Evolutionary conservation across 2,329 filamentous ascomycete species (phyloP).

Genomic region (Camillea tinctor): DNA sequence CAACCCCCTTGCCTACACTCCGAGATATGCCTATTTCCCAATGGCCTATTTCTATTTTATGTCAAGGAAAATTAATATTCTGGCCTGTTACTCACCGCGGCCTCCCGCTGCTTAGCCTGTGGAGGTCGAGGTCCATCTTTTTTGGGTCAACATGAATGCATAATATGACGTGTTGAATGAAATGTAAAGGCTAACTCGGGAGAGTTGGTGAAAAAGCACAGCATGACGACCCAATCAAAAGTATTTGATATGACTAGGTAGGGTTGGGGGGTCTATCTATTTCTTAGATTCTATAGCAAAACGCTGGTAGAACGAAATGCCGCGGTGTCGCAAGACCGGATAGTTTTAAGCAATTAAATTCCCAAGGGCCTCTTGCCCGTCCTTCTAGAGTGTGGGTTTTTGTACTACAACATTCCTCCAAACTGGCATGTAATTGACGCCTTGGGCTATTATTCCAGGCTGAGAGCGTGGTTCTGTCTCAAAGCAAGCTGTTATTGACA

Average conservation of each 20-base stretch:
- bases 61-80: slow-evolving; percentile 67
- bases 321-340: not conserved
- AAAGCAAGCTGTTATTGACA: not conserved
- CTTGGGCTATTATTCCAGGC: not conserved
- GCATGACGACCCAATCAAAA: not conserved
- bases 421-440: not conserved
- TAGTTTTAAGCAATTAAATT: not conserved
- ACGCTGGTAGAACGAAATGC: not conserved
- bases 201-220: not conserved
- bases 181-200: not conserved
- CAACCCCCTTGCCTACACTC: slow-evolving; percentile 75
- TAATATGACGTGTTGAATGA: not conserved
- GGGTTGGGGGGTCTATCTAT: not conserved
- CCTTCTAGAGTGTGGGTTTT: not conserved
- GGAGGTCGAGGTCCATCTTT: slow-evolving; percentile 70
- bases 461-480: not conserved
- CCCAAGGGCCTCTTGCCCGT: not conserved
- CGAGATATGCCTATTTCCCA: slow-evolving; percentile 66
- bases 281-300: not conserved
- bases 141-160: slow-evolving; percentile 55
- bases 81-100: slow-evolving; percentile 68
- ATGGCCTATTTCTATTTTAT: slow-evolving; percentile 83
- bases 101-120: slow-evolving; percentile 50
- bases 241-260: not conserved
- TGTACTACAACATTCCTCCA: not conserved